Base-by-base conservation (phyloP, 352 stramenopile species). In the Phytophthora cryptogea region DNA sequence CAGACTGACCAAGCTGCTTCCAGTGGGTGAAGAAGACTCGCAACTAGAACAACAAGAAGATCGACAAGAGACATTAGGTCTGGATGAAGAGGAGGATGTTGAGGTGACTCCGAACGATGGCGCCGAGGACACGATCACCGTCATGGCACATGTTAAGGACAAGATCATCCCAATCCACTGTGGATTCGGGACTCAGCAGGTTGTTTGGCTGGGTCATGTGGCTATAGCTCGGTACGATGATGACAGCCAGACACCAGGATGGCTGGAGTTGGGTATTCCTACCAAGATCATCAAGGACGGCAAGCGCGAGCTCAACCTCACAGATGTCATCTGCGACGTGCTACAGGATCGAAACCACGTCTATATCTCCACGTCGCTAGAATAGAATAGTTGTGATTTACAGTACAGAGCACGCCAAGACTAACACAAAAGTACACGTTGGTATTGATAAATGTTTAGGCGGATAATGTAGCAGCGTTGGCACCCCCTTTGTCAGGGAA, bases 131-230 rank as follows among this genome's bases (percentile, higher is more conserved):
- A 78, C 79, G 30, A 86, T 89, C 50, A 77, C 71, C 2, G 54
- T 89, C 17, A 53, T 89, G 55, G 78, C 73, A n/a, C 80, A 91
- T 54, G 68, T 91, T 17, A 60, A 63, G 5, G 81, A 92, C 59
- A 88, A 89, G 64, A 78, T 89, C 57, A 86, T 92, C 51, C 70
- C 78, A 2, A 67, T 90, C 20, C 72, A 76, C 66, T 90, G 80
- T 44, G 81, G 83, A 39, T 88, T 88, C 16, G 81, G 80, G 32
- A 90, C 79, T 26, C 83, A 92, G 57, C 78, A 88, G 46, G 72
- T 92, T 16, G 32, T 80, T 26, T 92, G 83, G 83, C 60, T 92
- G 14, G 83, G 77, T 23, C 66, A 90, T 44, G 81, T 92, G 27
- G 81, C 73, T 17, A 86, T 92, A 59, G 83, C 83, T 40, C 68